Conservation (phyloP, 257 asterid genomes). For the Przewalskia tangutica region DNA sequence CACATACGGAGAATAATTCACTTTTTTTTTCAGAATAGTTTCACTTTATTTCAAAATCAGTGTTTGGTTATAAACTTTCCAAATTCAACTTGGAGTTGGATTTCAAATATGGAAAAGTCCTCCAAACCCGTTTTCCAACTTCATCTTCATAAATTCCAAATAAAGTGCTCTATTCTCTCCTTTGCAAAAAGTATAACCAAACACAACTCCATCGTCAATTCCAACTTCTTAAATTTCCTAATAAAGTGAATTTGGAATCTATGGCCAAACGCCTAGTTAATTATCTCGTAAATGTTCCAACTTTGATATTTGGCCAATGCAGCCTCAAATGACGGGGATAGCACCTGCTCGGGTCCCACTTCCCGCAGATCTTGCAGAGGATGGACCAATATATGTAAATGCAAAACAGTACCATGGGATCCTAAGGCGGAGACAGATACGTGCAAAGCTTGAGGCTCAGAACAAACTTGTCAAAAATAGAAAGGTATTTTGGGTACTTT, state of each 20-base stretch:
- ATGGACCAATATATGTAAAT: constrained; percentile 84
- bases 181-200: too few species aligned
- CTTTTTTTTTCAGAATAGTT: too few species aligned
- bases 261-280: background rate
- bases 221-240: too few species aligned
- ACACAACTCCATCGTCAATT: too few species aligned
- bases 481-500: constrained; percentile 40
- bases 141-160: too few species aligned
- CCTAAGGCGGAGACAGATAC: constrained; percentile 75
- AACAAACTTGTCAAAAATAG: constrained; percentile 74
- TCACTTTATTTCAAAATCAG: too few species aligned
- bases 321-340: constrained; percentile 50
- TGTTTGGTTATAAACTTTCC: too few species aligned
- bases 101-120: too few species aligned
- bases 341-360: constrained; percentile 65
- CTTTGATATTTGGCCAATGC: constrained; percentile 28
- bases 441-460: constrained; percentile 95
- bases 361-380: constrained; percentile 72
- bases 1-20: background rate
- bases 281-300: background rate
- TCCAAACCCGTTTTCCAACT: too few species aligned
- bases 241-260: too few species aligned
- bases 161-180: too few species aligned
- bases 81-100: too few species aligned
- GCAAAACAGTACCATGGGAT: constrained; percentile 91